Percentiles rank a stretch among this genome's conserved stretches.
These are phyloP conservation scores for Rhodotorula paludigena DNA, from an alignment of 768 basidiomycete genomes.

Conservation along the genomic window DNA sequence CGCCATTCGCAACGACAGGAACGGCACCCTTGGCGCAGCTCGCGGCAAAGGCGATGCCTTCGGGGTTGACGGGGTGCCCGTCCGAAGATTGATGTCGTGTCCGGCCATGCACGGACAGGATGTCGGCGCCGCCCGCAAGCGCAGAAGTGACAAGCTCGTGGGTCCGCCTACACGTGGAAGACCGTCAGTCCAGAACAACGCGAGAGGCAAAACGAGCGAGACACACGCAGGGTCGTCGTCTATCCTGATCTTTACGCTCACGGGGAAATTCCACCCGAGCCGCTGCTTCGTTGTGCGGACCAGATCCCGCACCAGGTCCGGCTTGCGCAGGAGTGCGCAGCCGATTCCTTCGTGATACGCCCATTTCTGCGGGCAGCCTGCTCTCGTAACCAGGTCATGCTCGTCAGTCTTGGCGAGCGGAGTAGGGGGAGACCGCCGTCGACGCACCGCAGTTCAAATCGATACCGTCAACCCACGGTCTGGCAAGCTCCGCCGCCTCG, in stretches of 20 bases:
- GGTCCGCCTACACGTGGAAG: conserved; percentile 44
- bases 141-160: conserved; percentile 50
- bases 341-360: conserved; percentile 53
- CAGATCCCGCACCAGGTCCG: conserved; percentile 52
- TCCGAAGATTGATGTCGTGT: conserved; percentile 52
- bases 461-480: conserved; percentile 52
- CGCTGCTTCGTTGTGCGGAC: conserved; percentile 50
- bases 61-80: conserved; percentile 48
- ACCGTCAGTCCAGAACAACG: not conserved
- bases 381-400: not conserved
- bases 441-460: conserved; percentile 52
- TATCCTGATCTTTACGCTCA: conserved; percentile 53
- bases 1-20: conserved; percentile 53
- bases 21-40: conserved; percentile 49
- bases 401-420: not conserved
- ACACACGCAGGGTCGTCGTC: conserved; percentile 50
- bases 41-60: conserved; percentile 50
- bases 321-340: conserved; percentile 51
- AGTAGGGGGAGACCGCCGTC: no score
- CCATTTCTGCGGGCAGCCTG: conserved; percentile 53
- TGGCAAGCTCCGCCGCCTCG: conserved; percentile 51
- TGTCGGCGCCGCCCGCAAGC: conserved; percentile 49
- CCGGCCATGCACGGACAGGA: conserved; percentile 53
- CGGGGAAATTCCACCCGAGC: conserved; percentile 50
- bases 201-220: no score